phyloP scores from a whole-genome alignment of 345 rosid species.

The Syzygium aqueum region DNA sequence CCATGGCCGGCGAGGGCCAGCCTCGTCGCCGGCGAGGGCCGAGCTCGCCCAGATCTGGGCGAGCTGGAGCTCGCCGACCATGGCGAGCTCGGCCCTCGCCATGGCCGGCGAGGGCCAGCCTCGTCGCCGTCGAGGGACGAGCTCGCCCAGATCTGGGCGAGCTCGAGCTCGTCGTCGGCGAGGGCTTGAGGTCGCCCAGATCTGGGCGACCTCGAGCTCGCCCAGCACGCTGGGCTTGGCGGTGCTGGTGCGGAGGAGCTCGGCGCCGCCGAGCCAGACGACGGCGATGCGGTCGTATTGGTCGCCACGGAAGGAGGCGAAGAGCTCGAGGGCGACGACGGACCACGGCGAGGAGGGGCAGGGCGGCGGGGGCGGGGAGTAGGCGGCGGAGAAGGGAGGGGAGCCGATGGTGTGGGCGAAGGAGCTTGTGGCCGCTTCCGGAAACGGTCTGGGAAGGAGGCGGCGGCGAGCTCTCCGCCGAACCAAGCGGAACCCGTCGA shows the following conservation, averaged over 20 bases:
- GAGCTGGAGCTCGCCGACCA: too few relatives aligned
- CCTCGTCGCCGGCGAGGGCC: too few relatives aligned
- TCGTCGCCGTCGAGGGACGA: too few relatives aligned
- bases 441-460: not conserved
- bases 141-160: too few relatives aligned
- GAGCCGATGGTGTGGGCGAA: constrained; percentile 62
- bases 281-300: constrained; percentile 74
- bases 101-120: too few relatives aligned
- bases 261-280: too few relatives aligned
- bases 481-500: not conserved
- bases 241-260: constrained; percentile 88
- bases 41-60: too few relatives aligned
- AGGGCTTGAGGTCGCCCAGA: too few relatives aligned
- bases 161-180: too few relatives aligned
- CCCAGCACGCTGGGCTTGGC: constrained; percentile 69
- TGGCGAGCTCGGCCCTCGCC: too few relatives aligned
- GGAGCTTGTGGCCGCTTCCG: constrained; percentile 23
- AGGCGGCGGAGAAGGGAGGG: constrained; percentile 60
- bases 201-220: too few relatives aligned
- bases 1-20: too few relatives aligned
- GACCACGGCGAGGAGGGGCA: constrained; percentile 62
- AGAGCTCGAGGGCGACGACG: constrained; percentile 44
- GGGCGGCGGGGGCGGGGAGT: constrained; percentile 37
- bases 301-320: constrained; percentile 43
- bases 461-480: not conserved